Percentiles rank a stretch among this genome's conserved stretches.
Evolutionary conservation across 768 basidiomycete species (phyloP).

Genomic region (Trametes villosa): DNA sequence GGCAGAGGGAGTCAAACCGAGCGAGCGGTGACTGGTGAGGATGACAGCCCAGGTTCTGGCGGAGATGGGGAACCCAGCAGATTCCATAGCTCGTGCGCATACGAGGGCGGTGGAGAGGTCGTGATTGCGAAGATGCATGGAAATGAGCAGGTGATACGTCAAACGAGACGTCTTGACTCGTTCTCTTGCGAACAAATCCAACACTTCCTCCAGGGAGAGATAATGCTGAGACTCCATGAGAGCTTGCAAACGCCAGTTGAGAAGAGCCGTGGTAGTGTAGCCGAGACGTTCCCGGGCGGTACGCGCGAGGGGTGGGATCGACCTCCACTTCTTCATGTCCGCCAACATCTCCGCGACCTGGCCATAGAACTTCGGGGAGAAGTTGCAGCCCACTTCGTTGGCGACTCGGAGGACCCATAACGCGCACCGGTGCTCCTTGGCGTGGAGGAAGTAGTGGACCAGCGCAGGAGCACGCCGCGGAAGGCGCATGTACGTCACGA

Average conservation of each 20-base stretch:
- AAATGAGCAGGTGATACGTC: conserved; percentile 72
- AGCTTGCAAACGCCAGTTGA: conserved; percentile 74
- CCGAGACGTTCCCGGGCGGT: conserved; percentile 55
- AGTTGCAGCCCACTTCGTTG: conserved; percentile 49
- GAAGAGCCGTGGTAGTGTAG: conserved; percentile 54
- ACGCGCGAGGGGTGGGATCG: conserved; percentile 51
- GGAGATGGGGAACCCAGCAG: conserved; percentile 57
- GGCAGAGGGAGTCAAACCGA: conserved; percentile 62
- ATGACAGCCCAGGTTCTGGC: conserved; percentile 64
- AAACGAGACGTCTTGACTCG: conserved; percentile 55
- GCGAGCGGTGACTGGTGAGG: conserved; percentile 56
- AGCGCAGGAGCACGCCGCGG: conserved; percentile 5
- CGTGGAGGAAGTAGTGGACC: conserved; percentile 16
- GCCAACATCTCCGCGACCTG: conserved; percentile 55
- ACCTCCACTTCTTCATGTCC: conserved; percentile 50
- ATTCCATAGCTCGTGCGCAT: conserved; percentile 59
- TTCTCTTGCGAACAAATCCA: conserved; percentile 54
- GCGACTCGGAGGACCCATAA: conserved; percentile 52
- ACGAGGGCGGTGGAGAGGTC: conserved; percentile 60
- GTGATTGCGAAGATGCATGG: conserved; percentile 70
- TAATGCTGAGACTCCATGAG: conserved; percentile 59
- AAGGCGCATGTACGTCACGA: conserved; percentile 9
- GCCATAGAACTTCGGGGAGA: conserved; percentile 64
- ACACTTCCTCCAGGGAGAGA: conserved; percentile 45
- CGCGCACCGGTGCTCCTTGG: conserved; percentile 43